These are phyloP conservation scores for Zymoseptoria brevis DNA, from an alignment of 2,329 filamentous ascomycete genomes.

Conservation along the genomic window DNA sequence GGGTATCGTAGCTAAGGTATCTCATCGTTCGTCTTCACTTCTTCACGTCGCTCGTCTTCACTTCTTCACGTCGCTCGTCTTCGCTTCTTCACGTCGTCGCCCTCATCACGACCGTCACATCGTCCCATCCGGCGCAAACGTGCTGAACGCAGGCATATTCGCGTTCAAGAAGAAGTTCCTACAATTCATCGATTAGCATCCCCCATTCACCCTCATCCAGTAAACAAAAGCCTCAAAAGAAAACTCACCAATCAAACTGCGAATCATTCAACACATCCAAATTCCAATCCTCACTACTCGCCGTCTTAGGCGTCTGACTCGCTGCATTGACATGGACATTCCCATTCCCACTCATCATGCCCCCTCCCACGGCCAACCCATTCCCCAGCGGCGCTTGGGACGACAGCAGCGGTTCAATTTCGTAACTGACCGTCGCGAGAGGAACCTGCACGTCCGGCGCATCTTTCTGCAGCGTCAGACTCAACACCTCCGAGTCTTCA, in stretches of 20 bases:
- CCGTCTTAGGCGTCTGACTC: slow-evolving; percentile 14
- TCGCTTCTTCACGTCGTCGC: neutral
- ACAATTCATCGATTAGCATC: neutral
- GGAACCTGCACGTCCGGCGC: neutral
- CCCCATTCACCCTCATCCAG: neutral
- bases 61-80: neutral
- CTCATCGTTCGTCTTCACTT: neutral
- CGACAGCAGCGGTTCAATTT: slow-evolving; percentile 1
- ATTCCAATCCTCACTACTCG: slow-evolving; percentile 28
- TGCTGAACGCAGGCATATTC: slow-evolving; percentile 27
- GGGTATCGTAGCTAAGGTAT: neutral
- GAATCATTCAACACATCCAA: slow-evolving; percentile 26
- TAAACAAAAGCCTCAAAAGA: neutral
- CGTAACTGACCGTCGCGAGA: neutral
- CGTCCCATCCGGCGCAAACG: slow-evolving; percentile 27
- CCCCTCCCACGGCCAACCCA: neutral
- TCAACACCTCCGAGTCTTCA: slow-evolving; percentile 18
- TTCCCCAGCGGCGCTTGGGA: slow-evolving; percentile 7
- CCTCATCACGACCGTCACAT: slow-evolving; percentile 14
- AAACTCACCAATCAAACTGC: slow-evolving; percentile 26
- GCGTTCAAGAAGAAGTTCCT: slow-evolving; percentile 23
- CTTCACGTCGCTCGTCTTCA: too few species aligned
- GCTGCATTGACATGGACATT: neutral
- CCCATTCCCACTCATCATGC: neutral
- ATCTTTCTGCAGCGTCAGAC: slow-evolving; percentile 16